Evolutionary conservation across 345 rosid genomes (phyloP).

Genomic region (Rhizophora mangle): DNA sequence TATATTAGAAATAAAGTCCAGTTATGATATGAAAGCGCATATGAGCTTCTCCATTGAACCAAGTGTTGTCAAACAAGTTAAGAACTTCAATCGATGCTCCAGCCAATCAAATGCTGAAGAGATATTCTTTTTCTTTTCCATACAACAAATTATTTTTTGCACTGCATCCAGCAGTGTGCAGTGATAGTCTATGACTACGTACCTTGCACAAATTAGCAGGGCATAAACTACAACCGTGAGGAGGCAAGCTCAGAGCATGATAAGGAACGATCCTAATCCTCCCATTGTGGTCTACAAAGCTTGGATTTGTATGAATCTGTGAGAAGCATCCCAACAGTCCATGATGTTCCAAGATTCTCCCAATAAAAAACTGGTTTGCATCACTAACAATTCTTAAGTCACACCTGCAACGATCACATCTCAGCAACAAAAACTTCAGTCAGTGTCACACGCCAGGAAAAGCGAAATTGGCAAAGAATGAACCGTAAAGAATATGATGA

Average conservation of each 20-base stretch:
- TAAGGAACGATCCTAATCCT: conserved; percentile 57
- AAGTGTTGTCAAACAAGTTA: background rate
- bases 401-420: conserved; percentile 42
- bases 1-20: background rate
- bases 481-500: background rate
- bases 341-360: conserved; percentile 66
- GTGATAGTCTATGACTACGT: background rate
- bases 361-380: conserved; percentile 75
- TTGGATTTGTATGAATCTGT: conserved; percentile 56
- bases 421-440: conserved; percentile 10
- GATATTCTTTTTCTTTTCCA: too few relatives aligned
- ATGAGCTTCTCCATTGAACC: background rate
- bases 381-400: conserved; percentile 78
- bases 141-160: too few relatives aligned
- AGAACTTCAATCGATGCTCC: too few relatives aligned
- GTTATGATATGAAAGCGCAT: too few relatives aligned
- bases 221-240: conserved; percentile 61
- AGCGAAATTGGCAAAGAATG: background rate
- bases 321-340: conserved; percentile 62
- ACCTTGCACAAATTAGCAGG: conserved; percentile 86
- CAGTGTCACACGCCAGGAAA: conserved; percentile 1
- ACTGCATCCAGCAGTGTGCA: too few relatives aligned
- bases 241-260: conserved; percentile 38
- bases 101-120: background rate
- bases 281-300: conserved; percentile 45